Evolutionary conservation across 495 filamentous ascomycete genomes (phyloP).

Genomic region (Podospora anserina): DNA sequence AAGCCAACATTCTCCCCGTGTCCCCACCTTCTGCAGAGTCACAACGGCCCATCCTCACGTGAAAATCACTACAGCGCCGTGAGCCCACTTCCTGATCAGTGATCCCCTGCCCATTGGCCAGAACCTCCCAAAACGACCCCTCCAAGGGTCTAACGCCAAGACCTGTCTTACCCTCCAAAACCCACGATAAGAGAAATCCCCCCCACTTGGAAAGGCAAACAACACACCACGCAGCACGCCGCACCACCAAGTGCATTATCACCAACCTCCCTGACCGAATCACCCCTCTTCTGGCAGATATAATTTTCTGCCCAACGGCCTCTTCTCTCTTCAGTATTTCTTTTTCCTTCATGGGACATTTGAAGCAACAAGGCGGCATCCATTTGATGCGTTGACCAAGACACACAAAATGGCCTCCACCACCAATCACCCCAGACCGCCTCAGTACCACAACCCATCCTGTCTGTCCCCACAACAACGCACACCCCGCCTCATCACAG

Average conservation of each 20-base stretch:
- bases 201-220: neutral
- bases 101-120: neutral
- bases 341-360: neutral
- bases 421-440: slow-evolving; percentile 3
- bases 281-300: neutral
- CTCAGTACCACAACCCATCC: neutral
- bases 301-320: neutral
- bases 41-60: neutral
- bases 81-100: neutral
- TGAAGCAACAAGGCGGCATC: neutral
- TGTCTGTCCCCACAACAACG: slow-evolving; percentile 13
- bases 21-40: neutral
- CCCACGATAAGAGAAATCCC: neutral
- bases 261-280: neutral
- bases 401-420: neutral
- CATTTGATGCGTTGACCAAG: neutral
- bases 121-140: neutral
- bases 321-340: neutral
- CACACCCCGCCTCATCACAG: slow-evolving; percentile 40
- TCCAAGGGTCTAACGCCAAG: neutral
- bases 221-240: neutral
- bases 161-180: neutral
- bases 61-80: neutral
- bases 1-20: neutral
- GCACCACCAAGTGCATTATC: neutral